Base-by-base conservation (phyloP, 2,329 filamentous ascomycete genomes). In the Pseudocercospora macadamiae region DNA sequence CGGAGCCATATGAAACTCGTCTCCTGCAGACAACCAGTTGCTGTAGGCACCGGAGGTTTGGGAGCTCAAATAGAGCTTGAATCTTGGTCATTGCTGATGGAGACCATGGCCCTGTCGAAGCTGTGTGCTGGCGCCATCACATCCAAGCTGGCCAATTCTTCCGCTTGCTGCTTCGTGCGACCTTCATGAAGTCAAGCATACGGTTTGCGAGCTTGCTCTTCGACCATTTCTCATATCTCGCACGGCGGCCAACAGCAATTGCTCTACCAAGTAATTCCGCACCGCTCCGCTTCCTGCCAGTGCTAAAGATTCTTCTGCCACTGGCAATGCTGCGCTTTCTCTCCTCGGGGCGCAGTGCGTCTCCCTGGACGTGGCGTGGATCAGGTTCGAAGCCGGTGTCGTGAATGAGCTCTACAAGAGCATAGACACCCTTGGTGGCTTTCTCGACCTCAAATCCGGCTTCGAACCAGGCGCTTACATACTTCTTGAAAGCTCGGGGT, bases 201-300 rank as follows among this genome's bases (percentile, higher is more conserved):
- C 51, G 49, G 14, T 21, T 25, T 32, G 25, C 47, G 7, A 63
- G 47, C 47, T 61, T 54, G 18, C 37, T 39, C 18, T 45, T 14
- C 16, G 51, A 51, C 61, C 61, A 61, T 1, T 30, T 36, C 53
- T 63, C 58, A 21, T 58, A 37, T 25, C 61, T 54, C 3, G 61
- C 61, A 18, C 61, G 51, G 18, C 52, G 32, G 4, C 51, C 51
- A 5, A 63, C n/a, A 5, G 44, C 53, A 19, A 61, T 39, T 2
- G 58, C 58, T 23, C 51, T 57, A 4, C 55, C 61, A 14, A 58
- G 32, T 14, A 51, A 23, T 23, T 54, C 36, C 2, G 23, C 23
- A 3, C 32, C 25, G 3, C 14, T 23, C 12, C 21, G 18, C 19
- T 51, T 42, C 4, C 28, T 28, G 25, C 18, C 48, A 9, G 25